phyloP scores from a whole-genome alignment of 1,139 yeast species.

The Dujonia santamariae region DNA sequence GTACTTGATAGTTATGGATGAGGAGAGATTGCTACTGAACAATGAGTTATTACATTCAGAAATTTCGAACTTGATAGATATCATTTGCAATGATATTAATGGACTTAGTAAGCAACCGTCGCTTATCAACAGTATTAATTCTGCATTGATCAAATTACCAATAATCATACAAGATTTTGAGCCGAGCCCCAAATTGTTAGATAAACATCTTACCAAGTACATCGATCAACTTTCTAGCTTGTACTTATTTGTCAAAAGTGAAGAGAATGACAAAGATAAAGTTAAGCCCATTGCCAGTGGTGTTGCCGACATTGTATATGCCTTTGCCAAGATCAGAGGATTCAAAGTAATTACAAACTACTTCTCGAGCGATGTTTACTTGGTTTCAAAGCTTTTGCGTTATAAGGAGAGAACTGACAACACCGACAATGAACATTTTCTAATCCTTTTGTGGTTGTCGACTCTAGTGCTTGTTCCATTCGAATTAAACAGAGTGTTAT shows the following conservation, averaged over 20 bases:
- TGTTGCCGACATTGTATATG: slow-evolving; percentile 45
- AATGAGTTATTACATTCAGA: slow-evolving; percentile 4
- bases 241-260: slow-evolving; percentile 18
- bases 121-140: background rate
- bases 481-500: slow-evolving; percentile 42
- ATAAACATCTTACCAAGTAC: slow-evolving; percentile 31
- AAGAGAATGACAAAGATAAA: background rate
- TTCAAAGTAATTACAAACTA: slow-evolving; percentile 56
- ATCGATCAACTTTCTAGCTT: slow-evolving; percentile 25
- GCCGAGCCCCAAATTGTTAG: slow-evolving; percentile 52
- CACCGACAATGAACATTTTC: slow-evolving; percentile 56
- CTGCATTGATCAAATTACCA: slow-evolving; percentile 5
- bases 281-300: background rate
- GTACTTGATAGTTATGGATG: too few relatives aligned
- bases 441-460: slow-evolving; percentile 71
- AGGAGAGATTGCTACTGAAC: slow-evolving; percentile 5
- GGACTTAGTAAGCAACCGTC: background rate
- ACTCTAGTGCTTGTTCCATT: slow-evolving; percentile 73
- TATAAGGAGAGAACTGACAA: slow-evolving; percentile 12
- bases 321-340: slow-evolving; percentile 63
- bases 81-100: background rate
- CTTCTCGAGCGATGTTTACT: slow-evolving; percentile 57
- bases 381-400: slow-evolving; percentile 37
- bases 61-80: background rate
- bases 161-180: slow-evolving; percentile 45